A percentile compares a stretch with the other conserved stretches of the same genome.
These are phyloP conservation scores for Penicillium ucsense DNA, from an alignment of 495 filamentous ascomycete species.

Conservation along the genomic window DNA sequence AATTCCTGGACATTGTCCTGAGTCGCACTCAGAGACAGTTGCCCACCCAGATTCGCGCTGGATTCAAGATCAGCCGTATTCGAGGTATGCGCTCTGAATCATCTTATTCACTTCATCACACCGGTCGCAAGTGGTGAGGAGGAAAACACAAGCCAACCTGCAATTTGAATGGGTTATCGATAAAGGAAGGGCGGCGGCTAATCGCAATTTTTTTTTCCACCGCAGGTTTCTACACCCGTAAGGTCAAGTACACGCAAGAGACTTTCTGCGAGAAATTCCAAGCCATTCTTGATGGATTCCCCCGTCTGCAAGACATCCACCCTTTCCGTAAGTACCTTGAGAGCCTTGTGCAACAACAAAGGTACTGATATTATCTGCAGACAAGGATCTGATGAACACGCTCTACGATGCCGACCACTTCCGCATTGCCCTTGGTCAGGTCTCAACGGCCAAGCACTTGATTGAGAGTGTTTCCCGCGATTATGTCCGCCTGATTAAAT, in stretches of 20 bases:
- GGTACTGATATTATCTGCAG: conserved; percentile 8
- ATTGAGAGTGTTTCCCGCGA: conserved; percentile 93
- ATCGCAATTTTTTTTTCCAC: conserved; percentile 11
- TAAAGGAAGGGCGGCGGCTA: conserved; percentile 18
- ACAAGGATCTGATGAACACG: conserved; percentile 76
- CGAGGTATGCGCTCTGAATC: conserved; percentile 41
- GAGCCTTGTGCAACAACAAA: no score
- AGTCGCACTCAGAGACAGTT: conserved; percentile 88
- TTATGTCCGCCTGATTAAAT: conserved; percentile 89
- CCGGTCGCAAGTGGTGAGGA: background rate
- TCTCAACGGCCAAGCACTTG: conserved; percentile 89
- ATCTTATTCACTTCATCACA: background rate
- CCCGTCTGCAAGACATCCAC: conserved; percentile 88
- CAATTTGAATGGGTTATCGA: conserved; percentile 18
- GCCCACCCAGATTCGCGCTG: conserved; percentile 89
- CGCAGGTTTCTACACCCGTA: conserved; percentile 84
- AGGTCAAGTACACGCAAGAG: conserved; percentile 98
- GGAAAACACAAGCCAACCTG: conserved; percentile 1
- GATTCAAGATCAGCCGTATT: conserved; percentile 95
- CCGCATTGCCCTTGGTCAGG: conserved; percentile 88
- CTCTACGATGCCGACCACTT: conserved; percentile 98
- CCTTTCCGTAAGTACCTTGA: conserved; percentile 65
- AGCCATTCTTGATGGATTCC: conserved; percentile 84
- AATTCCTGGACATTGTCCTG: conserved; percentile 95
- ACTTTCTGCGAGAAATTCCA: conserved; percentile 91